Percentiles rank a stretch among this genome's conserved stretches.
These are phyloP conservation scores for Vitis labrusca DNA, from an alignment of 164 flowering plant genomes.

Conservation along the genomic window DNA sequence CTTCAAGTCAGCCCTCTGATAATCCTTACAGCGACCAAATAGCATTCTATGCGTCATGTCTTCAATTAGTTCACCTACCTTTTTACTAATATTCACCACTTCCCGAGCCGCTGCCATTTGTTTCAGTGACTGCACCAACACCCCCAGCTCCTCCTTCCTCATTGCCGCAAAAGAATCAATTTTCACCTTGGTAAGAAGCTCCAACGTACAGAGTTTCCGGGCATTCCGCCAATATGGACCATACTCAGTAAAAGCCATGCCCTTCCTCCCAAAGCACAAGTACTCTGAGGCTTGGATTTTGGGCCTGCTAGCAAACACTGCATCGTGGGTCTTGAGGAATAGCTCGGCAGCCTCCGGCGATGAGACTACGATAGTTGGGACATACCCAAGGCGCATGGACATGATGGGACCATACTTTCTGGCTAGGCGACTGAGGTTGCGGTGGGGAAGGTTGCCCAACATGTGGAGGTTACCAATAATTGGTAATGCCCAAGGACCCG, in stretches of 20 bases:
- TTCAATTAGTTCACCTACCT: constrained; percentile 3
- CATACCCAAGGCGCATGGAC: constrained; percentile 22
- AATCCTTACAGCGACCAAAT: constrained; percentile 6
- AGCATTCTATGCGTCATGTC: constrained; percentile 15
- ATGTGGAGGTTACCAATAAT: constrained; percentile 26
- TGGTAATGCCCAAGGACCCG: constrained; percentile 27
- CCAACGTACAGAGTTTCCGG: constrained; percentile 19
- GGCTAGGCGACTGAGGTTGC: constrained; percentile 12
- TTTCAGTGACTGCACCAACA: too few relatives aligned
- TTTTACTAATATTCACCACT: constrained; percentile 7
- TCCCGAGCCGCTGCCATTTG: too few relatives aligned
- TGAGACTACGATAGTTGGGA: constrained; percentile 18
- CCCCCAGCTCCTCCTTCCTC: constrained; percentile 7
- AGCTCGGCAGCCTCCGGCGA: constrained; percentile 20
- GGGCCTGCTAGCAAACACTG: constrained; percentile 22
- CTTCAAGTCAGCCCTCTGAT: constrained; percentile 13
- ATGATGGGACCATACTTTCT: constrained; percentile 24
- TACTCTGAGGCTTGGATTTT: constrained; percentile 3
- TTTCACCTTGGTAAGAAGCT: constrained; percentile 20
- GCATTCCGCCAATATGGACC: constrained; percentile 32
- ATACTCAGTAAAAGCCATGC: constrained; percentile 13
- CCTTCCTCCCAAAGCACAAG: constrained; percentile 11
- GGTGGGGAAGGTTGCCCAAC: constrained; percentile 28
- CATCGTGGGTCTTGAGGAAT: constrained; percentile 30
- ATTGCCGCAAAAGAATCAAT: constrained; percentile 13